These are phyloP conservation scores for Lipomyces spencermartinsiae DNA, from an alignment of 805 yeast genomes.

Conservation along the genomic window DNA sequence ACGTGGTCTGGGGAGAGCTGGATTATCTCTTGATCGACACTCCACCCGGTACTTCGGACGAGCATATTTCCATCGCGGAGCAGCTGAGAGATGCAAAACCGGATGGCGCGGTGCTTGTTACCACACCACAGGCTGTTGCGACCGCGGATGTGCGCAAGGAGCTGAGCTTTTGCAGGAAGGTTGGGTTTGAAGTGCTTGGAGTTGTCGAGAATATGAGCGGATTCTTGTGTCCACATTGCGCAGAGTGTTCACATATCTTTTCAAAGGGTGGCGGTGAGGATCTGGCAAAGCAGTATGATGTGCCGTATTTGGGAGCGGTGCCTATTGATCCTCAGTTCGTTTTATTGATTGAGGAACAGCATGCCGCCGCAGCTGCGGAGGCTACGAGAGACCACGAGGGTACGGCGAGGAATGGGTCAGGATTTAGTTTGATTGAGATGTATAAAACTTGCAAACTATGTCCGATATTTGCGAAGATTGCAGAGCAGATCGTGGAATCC, in stretches of 20 bases:
- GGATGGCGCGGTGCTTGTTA: conserved; percentile 93
- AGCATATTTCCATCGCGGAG: conserved; percentile 95
- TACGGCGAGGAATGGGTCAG: neutral
- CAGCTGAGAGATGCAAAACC: conserved; percentile 70
- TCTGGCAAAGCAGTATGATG: conserved; percentile 64
- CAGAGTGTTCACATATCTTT: conserved; percentile 85
- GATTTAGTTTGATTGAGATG: conserved; percentile 25
- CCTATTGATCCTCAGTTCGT: conserved; percentile 95
- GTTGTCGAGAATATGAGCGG: conserved; percentile 97
- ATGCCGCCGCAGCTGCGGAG: conserved; percentile 41
- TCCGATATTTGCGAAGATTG: conserved; percentile 35
- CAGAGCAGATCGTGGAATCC: conserved; percentile 23
- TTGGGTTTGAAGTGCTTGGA: conserved; percentile 79
- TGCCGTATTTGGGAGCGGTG: conserved; percentile 80
- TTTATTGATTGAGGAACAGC: conserved; percentile 77
- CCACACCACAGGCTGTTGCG: conserved; percentile 94
- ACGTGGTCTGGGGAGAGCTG: conserved; percentile 85
- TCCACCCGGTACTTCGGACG: conserved; percentile 99
- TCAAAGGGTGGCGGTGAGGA: conserved; percentile 89
- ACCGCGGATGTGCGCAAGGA: conserved; percentile 95
- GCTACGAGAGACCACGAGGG: conserved; percentile 30
- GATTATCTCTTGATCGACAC: conserved; percentile 89
- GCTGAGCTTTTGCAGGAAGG: conserved; percentile 88
- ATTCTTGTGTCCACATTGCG: conserved; percentile 90
- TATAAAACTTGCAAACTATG: conserved; percentile 32